Base-by-base conservation (phyloP, 2,329 filamentous ascomycete species). In the Hypoxylon sp. region DNA sequence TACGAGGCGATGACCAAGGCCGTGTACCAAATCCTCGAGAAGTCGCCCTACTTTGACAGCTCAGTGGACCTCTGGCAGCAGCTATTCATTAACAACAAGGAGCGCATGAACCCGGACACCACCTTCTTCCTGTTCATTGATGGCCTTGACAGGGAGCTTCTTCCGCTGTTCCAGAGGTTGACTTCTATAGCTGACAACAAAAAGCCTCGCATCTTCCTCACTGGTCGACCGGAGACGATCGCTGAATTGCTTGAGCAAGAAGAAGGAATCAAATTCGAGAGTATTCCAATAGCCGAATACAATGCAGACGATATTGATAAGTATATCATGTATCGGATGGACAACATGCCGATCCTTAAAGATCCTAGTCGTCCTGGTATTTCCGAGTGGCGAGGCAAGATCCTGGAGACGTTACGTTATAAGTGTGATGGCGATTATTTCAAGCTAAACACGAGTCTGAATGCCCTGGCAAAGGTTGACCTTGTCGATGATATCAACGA, bases 71-170 rank as follows among this genome's bases (percentile, higher is more conserved):
- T 74, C 19, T 78, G 75, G 76, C 67, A 72, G 23, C 73, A 75
- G 43, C 51, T 78, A 12, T 75, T 78, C 37, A 70, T 77, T 7
- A 65, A 74, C 21, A 78, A 78, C 16, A 74, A 71, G 34, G 76
- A 78, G 48, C 66, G 73, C 1, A 56, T 69, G 29, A 74, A 74
- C 46, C 59, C 71, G 1, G 75, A 77, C 32, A 75, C 74, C 1
- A 74, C 70, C 0, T 78, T 78, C 60, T 77, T 75, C 61, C 56
- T 78, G 16, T 73, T 78, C 39, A 72, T 78, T 14, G 77, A 79
- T 43, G 73, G 73, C 0, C 46, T 76, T 2, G 71, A 74, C 21
- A 23, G 55, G 25, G 56, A 53, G 3, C 64, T 77, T 21, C 32
- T 74, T 1, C 65, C 61, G 19, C 52, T 79, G 4, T 62, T 78